phyloP scores from a whole-genome alignment of 1,284 basidiomycete species.

The Porogramme epimiltina region DNA sequence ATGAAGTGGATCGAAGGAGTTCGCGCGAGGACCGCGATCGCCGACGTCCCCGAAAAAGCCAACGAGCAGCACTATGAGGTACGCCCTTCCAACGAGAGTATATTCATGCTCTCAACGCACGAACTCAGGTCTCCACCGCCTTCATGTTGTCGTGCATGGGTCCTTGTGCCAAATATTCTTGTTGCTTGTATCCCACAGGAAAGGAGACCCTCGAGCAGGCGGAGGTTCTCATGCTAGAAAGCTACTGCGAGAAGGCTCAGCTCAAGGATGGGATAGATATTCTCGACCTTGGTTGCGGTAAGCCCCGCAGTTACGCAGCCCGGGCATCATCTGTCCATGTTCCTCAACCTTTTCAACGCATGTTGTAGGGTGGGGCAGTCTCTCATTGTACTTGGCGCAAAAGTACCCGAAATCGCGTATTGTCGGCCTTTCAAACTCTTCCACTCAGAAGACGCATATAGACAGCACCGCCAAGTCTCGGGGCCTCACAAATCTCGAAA shows the following conservation, averaged over 20 bases:
- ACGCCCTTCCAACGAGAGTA: constrained; percentile 8
- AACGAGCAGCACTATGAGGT: constrained; percentile 85
- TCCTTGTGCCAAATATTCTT: constrained; percentile 68
- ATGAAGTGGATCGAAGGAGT: constrained; percentile 64
- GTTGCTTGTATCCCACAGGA: constrained; percentile 72
- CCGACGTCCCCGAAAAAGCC: constrained; percentile 70
- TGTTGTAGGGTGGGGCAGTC: constrained; percentile 68
- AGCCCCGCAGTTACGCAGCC: constrained; percentile 16
- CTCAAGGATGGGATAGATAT: constrained; percentile 68
- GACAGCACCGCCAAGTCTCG: constrained; percentile 54
- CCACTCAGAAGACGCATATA: constrained; percentile 73
- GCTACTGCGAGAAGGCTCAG: constrained; percentile 71
- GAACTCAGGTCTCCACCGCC: constrained; percentile 59
- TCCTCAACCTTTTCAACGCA: not conserved
- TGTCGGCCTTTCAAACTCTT: constrained; percentile 70
- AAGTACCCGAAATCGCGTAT: constrained; percentile 74
- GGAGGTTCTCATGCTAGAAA: constrained; percentile 70
- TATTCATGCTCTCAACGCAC: not conserved
- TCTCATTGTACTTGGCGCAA: constrained; percentile 71
- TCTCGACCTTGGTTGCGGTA: constrained; percentile 75
- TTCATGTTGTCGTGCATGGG: constrained; percentile 71
- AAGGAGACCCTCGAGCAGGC: constrained; percentile 69
- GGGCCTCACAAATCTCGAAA: constrained; percentile 62
- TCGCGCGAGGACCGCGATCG: constrained; percentile 55
- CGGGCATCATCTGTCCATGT: not conserved